Evolutionary conservation across 768 basidiomycete species (phyloP), one percentile per base, ranked within the genome.

Genomic region (Tylopilus rubrobrunneus): DNA sequence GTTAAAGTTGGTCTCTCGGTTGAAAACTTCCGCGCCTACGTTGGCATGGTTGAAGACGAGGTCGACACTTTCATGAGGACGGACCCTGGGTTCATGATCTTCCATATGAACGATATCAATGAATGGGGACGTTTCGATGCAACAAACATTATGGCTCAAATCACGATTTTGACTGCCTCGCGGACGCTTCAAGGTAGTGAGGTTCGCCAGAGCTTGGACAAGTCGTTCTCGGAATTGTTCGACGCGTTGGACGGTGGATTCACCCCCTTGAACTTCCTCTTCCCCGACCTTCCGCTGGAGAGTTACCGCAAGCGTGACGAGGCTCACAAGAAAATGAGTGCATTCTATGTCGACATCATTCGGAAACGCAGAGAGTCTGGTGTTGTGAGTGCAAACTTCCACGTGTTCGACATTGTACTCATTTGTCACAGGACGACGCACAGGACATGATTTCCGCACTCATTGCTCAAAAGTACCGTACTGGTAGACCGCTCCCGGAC

Each of bases 181-280:
- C 80, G 92, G 31, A 97, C 97, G 2, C 78, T 99, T 1, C 97
- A 98, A 71, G 97, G 97, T 48, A 82, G 79, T 58, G 95, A 98
- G 74, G 89, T 98, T 45, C 85, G 97, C 40, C 75, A 72, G 14
- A 74, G 71, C 37, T 69, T 99, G 67, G 84, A 93, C 77, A 89
- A 90, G 68, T 77, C 79, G 4, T 97, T 96, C 72, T 90, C 97
- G 0, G 74, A 89, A 27, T 72, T 89, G 28, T 97, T 87, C 75
- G 82, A 83, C 48, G 93, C 92, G 65, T 78, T 99, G 61, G 97
- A 99, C 66, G 91, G 90, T 51, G 96, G 96, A 4, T 98, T 99
- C 71, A 97, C 92, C 0, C 94, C 96, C 0, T 67, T 99, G 58
- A 96, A 98, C 74, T 94, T 94, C 75, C 76, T 98, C 73, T 94